Evolutionary conservation across 768 basidiomycete species (phyloP), one percentile per base, ranked within the genome.

Genomic region (Calvatia gigantea): DNA sequence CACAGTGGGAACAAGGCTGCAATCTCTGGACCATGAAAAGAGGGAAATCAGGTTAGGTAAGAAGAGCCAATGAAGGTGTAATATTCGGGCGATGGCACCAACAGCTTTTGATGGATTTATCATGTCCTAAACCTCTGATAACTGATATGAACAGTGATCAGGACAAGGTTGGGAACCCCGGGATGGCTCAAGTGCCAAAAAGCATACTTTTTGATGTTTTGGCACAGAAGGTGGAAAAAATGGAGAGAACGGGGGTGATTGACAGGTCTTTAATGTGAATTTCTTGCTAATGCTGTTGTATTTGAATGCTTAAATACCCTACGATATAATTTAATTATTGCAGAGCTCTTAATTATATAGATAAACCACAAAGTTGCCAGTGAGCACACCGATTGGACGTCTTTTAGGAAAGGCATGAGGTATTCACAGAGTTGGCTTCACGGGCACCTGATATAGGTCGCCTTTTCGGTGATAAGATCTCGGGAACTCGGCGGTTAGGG

Each of bases 191-290:
- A 25, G 53, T 51, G 14, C 59, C 60, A 6, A 56, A 51, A 12
- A 61, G 62, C 8, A 65, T 67, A 17, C 59, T 61, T 5, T 69
- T 66, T 54, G 58, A 62, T 6, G 62, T 57, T 2, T 64, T 66
- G 47, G 48, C 57, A 9, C 56, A 52, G 17, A 52, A 38, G 37
- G 31, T 63, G 17, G 58, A 58, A 12, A 51, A 25, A 37, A 57
- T 27, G 56, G 59, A 43, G 33, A 51, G 25, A 44, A 35, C 25
- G 17, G 33, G 45, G 2, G 45, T 37, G 6, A 37, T 47, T 11
- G 54, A 55, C 17, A 39, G 23, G 27, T 25, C 33, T 25, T 28
- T 38, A 0, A 21, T 38, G 15, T 31, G 29, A 38, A 27, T 28
- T 21, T 49, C 28, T 35, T 23, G 23, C 12, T 28, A 41, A 8